These are phyloP conservation scores for Geranomyces variabilis DNA, from an alignment of 192 early-diverging fungal genomes.

Conservation along the genomic window DNA sequence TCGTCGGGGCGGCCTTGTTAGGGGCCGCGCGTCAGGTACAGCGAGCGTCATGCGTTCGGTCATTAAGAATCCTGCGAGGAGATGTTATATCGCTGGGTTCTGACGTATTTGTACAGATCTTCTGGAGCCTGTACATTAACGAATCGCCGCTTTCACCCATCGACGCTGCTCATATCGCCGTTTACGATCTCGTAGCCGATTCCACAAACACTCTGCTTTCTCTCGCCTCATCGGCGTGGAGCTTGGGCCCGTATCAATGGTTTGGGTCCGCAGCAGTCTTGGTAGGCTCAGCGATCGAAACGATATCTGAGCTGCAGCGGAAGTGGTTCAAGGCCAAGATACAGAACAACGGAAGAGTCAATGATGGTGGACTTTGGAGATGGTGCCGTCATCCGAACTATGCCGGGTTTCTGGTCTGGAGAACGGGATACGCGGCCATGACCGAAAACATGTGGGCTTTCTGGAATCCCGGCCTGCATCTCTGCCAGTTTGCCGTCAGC, in stretches of 20 bases:
- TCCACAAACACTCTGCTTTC: constrained; percentile 26
- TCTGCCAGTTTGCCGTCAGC: constrained; percentile 26
- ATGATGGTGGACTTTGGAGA: constrained; percentile 11
- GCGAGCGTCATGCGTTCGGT: too few relatives aligned
- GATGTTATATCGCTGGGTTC: background rate
- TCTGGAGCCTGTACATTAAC: constrained; percentile 29
- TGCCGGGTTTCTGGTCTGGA: constrained; percentile 26
- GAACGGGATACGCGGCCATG: constrained; percentile 16
- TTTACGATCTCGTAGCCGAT: constrained; percentile 22
- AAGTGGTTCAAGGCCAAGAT: constrained; percentile 18
- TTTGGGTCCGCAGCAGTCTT: constrained; percentile 4
- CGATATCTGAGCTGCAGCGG: constrained; percentile 23
- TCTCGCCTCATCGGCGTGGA: constrained; percentile 13
- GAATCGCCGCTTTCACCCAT: constrained; percentile 12
- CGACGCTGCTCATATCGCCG: constrained; percentile 12
- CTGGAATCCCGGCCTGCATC: constrained; percentile 29
- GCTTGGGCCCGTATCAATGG: background rate
- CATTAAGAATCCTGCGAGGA: background rate
- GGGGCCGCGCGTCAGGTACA: constrained; percentile 30
- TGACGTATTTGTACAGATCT: constrained; percentile 14
- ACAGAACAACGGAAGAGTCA: constrained; percentile 4
- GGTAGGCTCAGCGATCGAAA: constrained; percentile 18
- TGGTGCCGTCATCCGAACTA: constrained; percentile 28
- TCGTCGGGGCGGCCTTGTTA: constrained; percentile 20
- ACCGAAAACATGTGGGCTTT: constrained; percentile 22